Conservation (phyloP, 345 rosid genomes). For the Hibiscus syriacus region DNA sequence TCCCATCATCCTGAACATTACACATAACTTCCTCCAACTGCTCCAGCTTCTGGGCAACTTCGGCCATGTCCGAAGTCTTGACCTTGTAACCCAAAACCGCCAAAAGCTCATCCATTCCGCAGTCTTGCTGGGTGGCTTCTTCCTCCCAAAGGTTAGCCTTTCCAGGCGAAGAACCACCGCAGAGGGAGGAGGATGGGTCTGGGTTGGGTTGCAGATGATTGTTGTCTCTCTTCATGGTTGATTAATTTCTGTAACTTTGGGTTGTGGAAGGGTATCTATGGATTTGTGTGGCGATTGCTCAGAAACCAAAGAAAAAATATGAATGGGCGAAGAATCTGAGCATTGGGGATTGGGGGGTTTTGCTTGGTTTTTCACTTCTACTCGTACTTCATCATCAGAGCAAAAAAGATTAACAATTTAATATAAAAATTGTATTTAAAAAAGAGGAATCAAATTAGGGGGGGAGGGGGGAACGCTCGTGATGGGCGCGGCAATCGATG, state of each 20-base stretch:
- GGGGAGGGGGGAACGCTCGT: slow-evolving; percentile 21
- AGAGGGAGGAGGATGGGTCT: slow-evolving; percentile 10
- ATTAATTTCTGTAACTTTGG: background rate
- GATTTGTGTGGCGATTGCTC: slow-evolving; percentile 11
- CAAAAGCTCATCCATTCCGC: slow-evolving; percentile 65
- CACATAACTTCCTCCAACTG: slow-evolving; percentile 69
- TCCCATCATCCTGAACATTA: slow-evolving; percentile 47
- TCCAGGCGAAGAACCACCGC: slow-evolving; percentile 12
- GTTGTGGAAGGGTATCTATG: too few relatives aligned
- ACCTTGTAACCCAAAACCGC: slow-evolving; percentile 75
- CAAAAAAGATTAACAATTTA: background rate
- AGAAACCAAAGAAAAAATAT: slow-evolving; percentile 16
- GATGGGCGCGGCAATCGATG: slow-evolving; percentile 50
- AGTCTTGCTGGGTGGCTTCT: slow-evolving; percentile 24
- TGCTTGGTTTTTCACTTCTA: slow-evolving; percentile 38
- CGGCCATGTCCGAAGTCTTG: slow-evolving; percentile 70
- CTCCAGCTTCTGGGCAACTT: slow-evolving; percentile 78
- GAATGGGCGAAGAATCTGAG: slow-evolving; percentile 37
- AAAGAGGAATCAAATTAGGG: background rate
- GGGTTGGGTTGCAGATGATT: slow-evolving; percentile 28
- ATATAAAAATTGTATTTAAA: background rate
- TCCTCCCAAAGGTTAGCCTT: slow-evolving; percentile 49
- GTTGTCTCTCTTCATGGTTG: slow-evolving; percentile 46
- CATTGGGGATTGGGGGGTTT: slow-evolving; percentile 30
- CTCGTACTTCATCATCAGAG: slow-evolving; percentile 34